phyloP scores from a whole-genome alignment of 1,139 yeast species.

The Diutina scorzettiae region DNA sequence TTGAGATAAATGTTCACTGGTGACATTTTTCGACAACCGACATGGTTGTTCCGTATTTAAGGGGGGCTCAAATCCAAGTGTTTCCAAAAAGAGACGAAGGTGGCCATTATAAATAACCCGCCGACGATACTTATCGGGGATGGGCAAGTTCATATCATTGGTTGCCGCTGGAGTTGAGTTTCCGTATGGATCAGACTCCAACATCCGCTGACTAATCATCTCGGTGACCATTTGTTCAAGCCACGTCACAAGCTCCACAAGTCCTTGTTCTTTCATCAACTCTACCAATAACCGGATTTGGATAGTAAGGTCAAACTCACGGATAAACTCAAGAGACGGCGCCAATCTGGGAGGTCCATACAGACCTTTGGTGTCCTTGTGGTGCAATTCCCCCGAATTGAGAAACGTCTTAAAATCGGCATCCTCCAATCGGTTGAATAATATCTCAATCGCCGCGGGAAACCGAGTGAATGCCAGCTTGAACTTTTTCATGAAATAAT shows the following conservation, averaged over 20 bases:
- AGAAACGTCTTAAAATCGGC: constrained; percentile 24
- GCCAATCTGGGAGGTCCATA: neutral
- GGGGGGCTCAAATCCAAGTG: constrained; percentile 29
- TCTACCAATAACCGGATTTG: constrained; percentile 1
- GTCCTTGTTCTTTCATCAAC: neutral
- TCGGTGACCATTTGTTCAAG: neutral
- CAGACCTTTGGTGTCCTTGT: neutral
- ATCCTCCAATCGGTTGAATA: constrained; percentile 52
- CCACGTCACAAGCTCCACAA: neutral
- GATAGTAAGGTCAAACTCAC: neutral
- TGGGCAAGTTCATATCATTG: neutral
- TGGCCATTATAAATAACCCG: constrained; percentile 25
- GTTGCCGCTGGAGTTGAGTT: neutral
- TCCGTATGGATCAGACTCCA: neutral
- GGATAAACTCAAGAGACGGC: neutral
- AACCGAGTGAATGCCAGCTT: constrained; percentile 33
- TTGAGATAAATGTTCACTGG: constrained; percentile 14
- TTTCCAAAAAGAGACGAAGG: constrained; percentile 20
- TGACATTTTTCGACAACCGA: constrained; percentile 17
- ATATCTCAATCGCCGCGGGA: constrained; percentile 57
- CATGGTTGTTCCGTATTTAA: constrained; percentile 16
- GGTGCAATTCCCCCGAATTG: constrained; percentile 38
- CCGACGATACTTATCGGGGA: constrained; percentile 10
- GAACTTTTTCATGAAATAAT: constrained; percentile 56
- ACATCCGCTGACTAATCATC: neutral